These are phyloP conservation scores for Tilletiaria anomala DNA, from an alignment of 1,284 basidiomycete genomes.

Conservation along the genomic window DNA sequence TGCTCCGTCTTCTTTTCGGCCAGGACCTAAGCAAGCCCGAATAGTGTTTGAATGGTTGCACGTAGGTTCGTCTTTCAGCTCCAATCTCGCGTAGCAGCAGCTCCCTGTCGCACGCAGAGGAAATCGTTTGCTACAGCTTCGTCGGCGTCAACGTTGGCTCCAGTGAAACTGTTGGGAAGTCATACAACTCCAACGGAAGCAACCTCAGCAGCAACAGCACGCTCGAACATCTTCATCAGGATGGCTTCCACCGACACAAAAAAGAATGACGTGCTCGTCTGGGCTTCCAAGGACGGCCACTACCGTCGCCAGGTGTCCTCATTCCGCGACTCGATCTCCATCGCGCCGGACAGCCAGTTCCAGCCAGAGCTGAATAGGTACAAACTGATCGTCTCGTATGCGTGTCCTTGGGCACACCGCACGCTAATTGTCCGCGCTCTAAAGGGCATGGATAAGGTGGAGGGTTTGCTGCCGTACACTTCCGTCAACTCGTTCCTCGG, in stretches of 20 bases:
- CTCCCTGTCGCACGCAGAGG: too few species aligned
- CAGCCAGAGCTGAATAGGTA: conserved; percentile 62
- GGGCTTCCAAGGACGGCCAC: conserved; percentile 58
- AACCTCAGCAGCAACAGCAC: too few species aligned
- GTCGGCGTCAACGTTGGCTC: too few species aligned
- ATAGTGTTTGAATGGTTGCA: too few species aligned
- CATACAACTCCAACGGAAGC: too few species aligned
- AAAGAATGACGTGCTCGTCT: conserved; percentile 43
- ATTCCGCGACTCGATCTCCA: conserved; percentile 55
- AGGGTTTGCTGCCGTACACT: conserved; percentile 47
- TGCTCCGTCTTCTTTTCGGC: too few species aligned
- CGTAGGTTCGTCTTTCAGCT: too few species aligned
- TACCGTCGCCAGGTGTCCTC: conserved; percentile 62
- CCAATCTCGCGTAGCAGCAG: too few species aligned
- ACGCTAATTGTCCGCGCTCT: conserved; percentile 74
- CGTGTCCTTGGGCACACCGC: conserved; percentile 74
- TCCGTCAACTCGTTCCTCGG: conserved; percentile 74
- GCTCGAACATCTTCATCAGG: not conserved
- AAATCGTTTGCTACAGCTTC: too few species aligned
- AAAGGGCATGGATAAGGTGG: conserved; percentile 74
- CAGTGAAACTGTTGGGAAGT: too few species aligned
- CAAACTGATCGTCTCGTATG: conserved; percentile 23
- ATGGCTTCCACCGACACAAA: not conserved
- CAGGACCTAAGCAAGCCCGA: too few species aligned
- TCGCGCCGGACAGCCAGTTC: conserved; percentile 56